These are phyloP conservation scores for Marsdenia floribunda DNA, from an alignment of 257 asterid species.

Conservation along the genomic window DNA sequence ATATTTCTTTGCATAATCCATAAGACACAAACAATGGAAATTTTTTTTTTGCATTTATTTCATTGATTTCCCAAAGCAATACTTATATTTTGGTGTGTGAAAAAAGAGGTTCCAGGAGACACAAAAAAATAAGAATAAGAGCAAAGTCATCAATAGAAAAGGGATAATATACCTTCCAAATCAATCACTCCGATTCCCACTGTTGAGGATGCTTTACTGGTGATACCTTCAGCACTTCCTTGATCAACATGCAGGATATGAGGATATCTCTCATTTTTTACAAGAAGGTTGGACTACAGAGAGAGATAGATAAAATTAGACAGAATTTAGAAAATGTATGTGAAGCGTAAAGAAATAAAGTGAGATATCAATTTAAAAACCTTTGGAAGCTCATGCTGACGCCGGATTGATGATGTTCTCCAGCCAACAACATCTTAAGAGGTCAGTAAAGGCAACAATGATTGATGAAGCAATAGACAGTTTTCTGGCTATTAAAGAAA, in stretches of 20 bases:
- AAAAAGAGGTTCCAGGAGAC: background rate
- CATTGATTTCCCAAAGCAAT: background rate
- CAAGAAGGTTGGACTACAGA: constrained; percentile 53
- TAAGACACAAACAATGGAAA: background rate
- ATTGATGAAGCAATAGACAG: background rate
- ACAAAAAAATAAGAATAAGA: background rate
- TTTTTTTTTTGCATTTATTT: background rate
- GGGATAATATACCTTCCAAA: constrained; percentile 58
- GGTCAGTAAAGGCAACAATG: constrained; percentile 41
- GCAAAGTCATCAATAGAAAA: background rate
- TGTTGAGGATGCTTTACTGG: constrained; percentile 30
- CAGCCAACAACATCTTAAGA: constrained; percentile 84
- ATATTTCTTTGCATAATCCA: background rate
- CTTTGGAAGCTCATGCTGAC: constrained; percentile 77
- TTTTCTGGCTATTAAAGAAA: background rate
- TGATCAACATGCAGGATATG: constrained; percentile 71
- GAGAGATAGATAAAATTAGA: constrained; percentile 16
- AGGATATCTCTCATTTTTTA: constrained; percentile 66
- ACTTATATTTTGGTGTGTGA: background rate
- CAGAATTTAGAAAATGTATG: constrained; percentile 8
- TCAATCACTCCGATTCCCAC: constrained; percentile 55
- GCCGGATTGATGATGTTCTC: constrained; percentile 95
- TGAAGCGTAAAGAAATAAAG: background rate
- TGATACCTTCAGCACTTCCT: constrained; percentile 33
- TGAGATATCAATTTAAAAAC: constrained; percentile 25